phyloP scores from a whole-genome alignment of 2,329 filamentous ascomycete genomes.

The Talaromyces verruculosus region DNA sequence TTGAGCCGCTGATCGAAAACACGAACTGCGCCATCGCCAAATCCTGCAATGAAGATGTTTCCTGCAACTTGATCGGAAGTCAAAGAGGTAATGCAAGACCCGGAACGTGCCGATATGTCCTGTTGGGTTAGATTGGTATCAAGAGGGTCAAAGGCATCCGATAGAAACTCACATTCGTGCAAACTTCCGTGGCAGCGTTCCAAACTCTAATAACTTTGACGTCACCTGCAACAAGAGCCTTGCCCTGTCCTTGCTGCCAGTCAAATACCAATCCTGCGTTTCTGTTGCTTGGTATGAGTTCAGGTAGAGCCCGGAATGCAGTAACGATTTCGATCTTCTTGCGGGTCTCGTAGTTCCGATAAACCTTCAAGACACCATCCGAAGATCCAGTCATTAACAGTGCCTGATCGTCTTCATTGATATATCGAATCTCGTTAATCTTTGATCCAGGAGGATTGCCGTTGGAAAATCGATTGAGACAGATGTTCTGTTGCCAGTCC shows the following conservation, averaged over 20 bases:
- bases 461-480: constrained; percentile 84
- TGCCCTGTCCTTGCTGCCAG: constrained; percentile 97
- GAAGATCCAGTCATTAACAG: constrained; percentile 93
- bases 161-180: constrained; percentile 60
- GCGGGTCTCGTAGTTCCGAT: constrained; percentile 82
- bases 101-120: constrained; percentile 92
- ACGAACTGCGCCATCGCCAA: constrained; percentile 89
- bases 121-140: constrained; percentile 26
- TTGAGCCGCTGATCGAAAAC: constrained; percentile 88
- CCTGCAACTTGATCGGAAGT: constrained; percentile 98
- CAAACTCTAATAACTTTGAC: constrained; percentile 94
- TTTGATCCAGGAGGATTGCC: constrained; percentile 87
- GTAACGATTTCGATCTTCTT: constrained; percentile 80
- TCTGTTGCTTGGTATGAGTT: constrained; percentile 89
- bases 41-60: constrained; percentile 92
- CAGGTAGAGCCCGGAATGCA: constrained; percentile 85
- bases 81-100: constrained; percentile 90
- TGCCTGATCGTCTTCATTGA: constrained; percentile 97
- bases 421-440: constrained; percentile 93
- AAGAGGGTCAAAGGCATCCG: not conserved
- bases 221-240: constrained; percentile 92
- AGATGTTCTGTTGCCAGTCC: constrained; percentile 81
- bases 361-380: constrained; percentile 90
- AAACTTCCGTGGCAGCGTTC: constrained; percentile 92
- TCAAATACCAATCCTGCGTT: constrained; percentile 97